These are phyloP conservation scores for Actinidia polygama DNA, from an alignment of 179 eudicot genomes.

Conservation along the genomic window DNA sequence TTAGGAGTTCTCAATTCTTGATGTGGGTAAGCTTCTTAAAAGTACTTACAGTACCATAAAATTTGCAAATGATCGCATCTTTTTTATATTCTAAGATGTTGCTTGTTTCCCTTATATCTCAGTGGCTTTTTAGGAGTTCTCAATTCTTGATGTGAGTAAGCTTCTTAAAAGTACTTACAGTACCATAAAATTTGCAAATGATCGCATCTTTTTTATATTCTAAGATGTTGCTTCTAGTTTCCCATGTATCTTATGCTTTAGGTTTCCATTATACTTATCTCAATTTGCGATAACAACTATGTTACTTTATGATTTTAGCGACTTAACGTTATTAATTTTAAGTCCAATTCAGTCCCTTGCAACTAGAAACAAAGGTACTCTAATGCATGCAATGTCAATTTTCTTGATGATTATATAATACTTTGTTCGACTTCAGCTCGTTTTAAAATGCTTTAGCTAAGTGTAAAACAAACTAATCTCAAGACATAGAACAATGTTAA, in stretches of 20 bases:
- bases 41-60: neutral
- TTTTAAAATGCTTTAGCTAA: no score
- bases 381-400: no score
- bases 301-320: constrained; percentile 32
- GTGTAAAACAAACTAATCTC: no score
- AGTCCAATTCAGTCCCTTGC: no score
- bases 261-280: constrained; percentile 51
- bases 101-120: neutral
- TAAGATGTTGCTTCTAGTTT: neutral
- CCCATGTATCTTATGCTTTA: constrained; percentile 15
- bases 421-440: no score
- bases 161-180: neutral
- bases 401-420: no score
- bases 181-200: neutral
- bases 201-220: constrained; percentile 14
- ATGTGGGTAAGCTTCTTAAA: constrained; percentile 59
- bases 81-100: constrained; percentile 8
- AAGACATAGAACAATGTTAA: no score
- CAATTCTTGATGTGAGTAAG: constrained; percentile 69
- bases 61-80: neutral
- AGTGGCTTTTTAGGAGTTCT: constrained; percentile 56
- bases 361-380: no score
- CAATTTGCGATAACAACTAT: constrained; percentile 36
- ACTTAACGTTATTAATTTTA: no score
- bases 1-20: constrained; percentile 42